Base-by-base conservation (phyloP, 306 rosid species). In the Oxytropis ochrocephala region DNA sequence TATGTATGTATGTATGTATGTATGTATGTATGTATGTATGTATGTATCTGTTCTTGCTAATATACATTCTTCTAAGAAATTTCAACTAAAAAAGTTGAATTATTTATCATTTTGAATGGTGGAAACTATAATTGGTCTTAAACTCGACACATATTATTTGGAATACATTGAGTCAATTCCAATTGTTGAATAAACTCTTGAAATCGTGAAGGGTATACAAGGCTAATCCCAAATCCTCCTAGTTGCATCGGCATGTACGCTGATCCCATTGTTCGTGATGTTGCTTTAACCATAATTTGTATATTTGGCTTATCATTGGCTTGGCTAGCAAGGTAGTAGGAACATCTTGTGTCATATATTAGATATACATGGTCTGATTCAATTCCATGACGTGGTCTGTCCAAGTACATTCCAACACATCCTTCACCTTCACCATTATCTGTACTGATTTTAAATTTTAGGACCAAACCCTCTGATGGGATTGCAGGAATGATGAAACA, bases 321-420 rank as follows among this genome's bases (percentile, higher is more conserved):
- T 51, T 11, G 12, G 2, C 41, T 11, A 38, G 11, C 14, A 13
- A 73, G 70, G 39, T 38, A 62, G 17, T 5, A 30, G 38, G 63
- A 38, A 11, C 49, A 51, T 6, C 63, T 14, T 42, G 33, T 46
- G 41, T 49, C 48, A 3, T 30, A 74, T 6, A 52, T 17, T 11
- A 74, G 44, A 64, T 30, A 63, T 57, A 74, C 78, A 18, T 74
- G 78, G 7, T 74, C 72, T 0, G 52, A 52, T 64, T 10, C 12
- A 53, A 74, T 52, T 16, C 11, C 17, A 2, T 3, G 12, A 4
- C 11, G 2, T 6, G 64, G 46, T 24, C 64, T 62, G 2, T 51
- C 54, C 64, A 62, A 2, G 48, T 7, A 12, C 16, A 64, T 13
- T 6, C 8, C 11, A 38, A 32, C 1, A 6, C 5, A 0, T 3